Conservation (phyloP, 176 grass and related monocot species). For the Avena eriantha region DNA sequence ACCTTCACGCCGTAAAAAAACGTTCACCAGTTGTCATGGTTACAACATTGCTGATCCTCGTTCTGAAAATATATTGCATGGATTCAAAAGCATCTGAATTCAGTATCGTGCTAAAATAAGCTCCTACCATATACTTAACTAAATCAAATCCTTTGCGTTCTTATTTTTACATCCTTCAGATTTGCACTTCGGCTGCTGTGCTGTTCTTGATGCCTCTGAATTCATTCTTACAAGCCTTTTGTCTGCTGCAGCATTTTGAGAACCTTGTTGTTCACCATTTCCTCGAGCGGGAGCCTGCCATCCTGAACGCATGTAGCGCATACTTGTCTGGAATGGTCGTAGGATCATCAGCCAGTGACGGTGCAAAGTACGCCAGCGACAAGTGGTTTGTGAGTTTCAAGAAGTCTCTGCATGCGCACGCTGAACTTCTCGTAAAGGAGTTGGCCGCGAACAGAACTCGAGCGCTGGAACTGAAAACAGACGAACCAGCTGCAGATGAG, state of each 20-base stretch:
- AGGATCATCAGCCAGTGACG: constrained; percentile 42
- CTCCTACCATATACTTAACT: neutral
- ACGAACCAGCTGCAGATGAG: constrained; percentile 17
- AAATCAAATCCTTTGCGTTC: neutral
- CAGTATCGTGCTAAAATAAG: neutral
- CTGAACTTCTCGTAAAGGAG: constrained; percentile 51
- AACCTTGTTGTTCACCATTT: constrained; percentile 56
- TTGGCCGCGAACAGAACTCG: constrained; percentile 43
- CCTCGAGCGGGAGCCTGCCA: constrained; percentile 25
- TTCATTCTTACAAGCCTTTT: constrained; percentile 15
- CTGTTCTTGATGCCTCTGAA: neutral
- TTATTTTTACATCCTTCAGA: neutral
- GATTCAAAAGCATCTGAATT: neutral
- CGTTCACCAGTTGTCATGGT: neutral
- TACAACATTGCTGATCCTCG: neutral
- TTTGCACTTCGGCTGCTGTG: neutral
- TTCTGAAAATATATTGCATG: neutral
- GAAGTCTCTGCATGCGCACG: constrained; percentile 38
- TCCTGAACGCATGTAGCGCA: constrained; percentile 52
- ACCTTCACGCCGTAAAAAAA: neutral
- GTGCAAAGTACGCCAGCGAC: constrained; percentile 27
- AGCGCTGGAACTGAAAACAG: constrained; percentile 19
- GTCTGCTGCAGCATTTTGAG: constrained; percentile 63
- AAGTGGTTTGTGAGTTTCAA: constrained; percentile 59
- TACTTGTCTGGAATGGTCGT: constrained; percentile 58